Conservation (phyloP, 441 rosid species). For the Aleurites moluccanus region DNA sequence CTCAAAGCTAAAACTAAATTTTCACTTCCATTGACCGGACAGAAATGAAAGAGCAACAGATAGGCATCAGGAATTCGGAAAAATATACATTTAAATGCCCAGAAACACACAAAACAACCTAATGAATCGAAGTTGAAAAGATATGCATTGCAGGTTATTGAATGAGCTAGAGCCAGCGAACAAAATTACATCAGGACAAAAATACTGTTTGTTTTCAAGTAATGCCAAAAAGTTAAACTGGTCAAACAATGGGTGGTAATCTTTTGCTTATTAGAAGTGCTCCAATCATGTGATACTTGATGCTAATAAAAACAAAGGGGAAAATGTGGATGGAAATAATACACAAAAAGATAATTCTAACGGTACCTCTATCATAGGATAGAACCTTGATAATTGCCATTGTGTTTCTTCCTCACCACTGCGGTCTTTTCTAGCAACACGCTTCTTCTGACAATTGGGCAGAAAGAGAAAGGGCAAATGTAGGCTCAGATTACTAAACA, state of each 20-base stretch:
- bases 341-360: neutral
- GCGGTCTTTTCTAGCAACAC: constrained; percentile 80
- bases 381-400: constrained; percentile 93
- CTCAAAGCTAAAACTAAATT: neutral
- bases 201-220: neutral
- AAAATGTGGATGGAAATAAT: neutral
- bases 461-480: constrained; percentile 16
- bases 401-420: constrained; percentile 59
- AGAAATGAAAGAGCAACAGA: neutral
- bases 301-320: neutral
- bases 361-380: constrained; percentile 90
- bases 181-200: neutral
- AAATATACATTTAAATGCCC: neutral
- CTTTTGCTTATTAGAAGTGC: neutral
- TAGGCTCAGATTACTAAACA: constrained; percentile 13
- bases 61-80: neutral
- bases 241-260: neutral
- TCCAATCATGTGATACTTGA: neutral
- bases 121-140: neutral
- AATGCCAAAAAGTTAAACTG: neutral
- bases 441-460: constrained; percentile 68
- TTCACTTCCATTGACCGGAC: neutral
- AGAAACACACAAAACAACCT: neutral
- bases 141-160: neutral
- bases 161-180: neutral